Percentiles rank a stretch among this genome's conserved stretches.
phyloP scores from a whole-genome alignment of 2,329 filamentous ascomycete species.

The Botryotinia globosa region DNA sequence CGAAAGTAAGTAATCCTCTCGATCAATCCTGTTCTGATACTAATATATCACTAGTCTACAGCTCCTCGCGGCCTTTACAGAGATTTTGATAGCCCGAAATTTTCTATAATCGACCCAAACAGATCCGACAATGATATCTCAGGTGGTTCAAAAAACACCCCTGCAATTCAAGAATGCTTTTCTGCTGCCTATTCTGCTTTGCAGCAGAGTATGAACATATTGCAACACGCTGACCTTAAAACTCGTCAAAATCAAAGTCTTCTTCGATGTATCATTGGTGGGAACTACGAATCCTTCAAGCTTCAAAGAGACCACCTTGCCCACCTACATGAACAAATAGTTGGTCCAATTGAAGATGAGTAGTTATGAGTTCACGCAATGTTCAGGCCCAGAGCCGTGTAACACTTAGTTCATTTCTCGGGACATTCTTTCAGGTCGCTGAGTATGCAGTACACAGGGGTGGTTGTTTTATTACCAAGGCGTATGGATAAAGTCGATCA shows the following conservation, averaged over 20 bases:
- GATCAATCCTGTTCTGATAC: slow-evolving; percentile 2
- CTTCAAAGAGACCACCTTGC: slow-evolving; percentile 58
- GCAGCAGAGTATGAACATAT: slow-evolving; percentile 53
- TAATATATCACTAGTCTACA: slow-evolving; percentile 24
- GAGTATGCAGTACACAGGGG: slow-evolving; percentile 9
- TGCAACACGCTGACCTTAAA: slow-evolving; percentile 39
- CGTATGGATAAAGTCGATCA: slow-evolving; percentile 12
- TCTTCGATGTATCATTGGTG: slow-evolving; percentile 68
- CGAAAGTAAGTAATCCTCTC: slow-evolving; percentile 59
- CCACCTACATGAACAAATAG: slow-evolving; percentile 34
- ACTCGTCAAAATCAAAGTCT: slow-evolving; percentile 45
- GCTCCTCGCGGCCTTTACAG: slow-evolving; percentile 45
- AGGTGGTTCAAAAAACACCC: slow-evolving; percentile 73
- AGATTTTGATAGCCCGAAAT: slow-evolving; percentile 55
- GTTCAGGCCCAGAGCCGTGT: background rate
- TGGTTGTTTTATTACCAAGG: slow-evolving; percentile 12
- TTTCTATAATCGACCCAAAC: slow-evolving; percentile 93
- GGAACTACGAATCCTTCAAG: slow-evolving; percentile 74
- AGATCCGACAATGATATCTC: slow-evolving; percentile 83
- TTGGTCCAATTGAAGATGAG: slow-evolving; percentile 27
- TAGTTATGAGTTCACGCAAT: background rate
- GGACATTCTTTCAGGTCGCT: background rate
- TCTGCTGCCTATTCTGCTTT: slow-evolving; percentile 59
- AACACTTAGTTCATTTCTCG: background rate
- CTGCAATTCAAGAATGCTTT: slow-evolving; percentile 68